Base-by-base conservation (phyloP, 768 basidiomycete genomes). In the Stropharia rugosoannulata region DNA sequence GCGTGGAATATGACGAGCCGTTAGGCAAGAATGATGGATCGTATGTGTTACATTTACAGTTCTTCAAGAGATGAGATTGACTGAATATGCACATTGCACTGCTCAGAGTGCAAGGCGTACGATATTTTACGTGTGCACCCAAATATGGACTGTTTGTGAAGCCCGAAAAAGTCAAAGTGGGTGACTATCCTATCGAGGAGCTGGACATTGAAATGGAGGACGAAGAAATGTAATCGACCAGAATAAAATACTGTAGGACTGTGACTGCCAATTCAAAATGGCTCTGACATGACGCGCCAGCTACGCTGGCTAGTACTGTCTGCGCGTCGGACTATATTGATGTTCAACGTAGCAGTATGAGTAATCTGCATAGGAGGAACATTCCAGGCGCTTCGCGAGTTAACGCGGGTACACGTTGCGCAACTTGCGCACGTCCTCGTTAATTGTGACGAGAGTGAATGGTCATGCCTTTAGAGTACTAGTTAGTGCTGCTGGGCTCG, bases 1-100 rank as follows among this genome's bases (percentile, higher is more conserved):
- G 96, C 0, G 78, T 98, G 16, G 93, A 96, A 68, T 92, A 95
- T 65, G 96, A 98, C 66, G 96, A 98, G 64, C 95, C 96, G 3
- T 79, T 93, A 19, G 96, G 96, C 10, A 98, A 95, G 75, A 95
- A 95, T 59, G 90, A 98, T 68, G 96, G 96, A 62, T 87, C 86
- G 95, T 96, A 67, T 73, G 94, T 85, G 13, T 40, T 54, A 15
- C 12, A 15, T 49, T 49, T 52, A 47, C 46, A 32, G 42, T 50
- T 54, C 54, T 22, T 22, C 22, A 2, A 2, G 22, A 22, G 22
- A 22, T 43, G 16, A 22, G 46, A 44, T 22, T 35, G 16, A 37
- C 55, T 58, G 50, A 56, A 56, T 44, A 38, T 36, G 51, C 25
- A 18, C 32, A 44, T 46, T 42, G 52, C 49, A 42, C 39, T 51